Evolutionary conservation across 768 basidiomycete species (phyloP).

Genomic region (Mycena leptocephala): DNA sequence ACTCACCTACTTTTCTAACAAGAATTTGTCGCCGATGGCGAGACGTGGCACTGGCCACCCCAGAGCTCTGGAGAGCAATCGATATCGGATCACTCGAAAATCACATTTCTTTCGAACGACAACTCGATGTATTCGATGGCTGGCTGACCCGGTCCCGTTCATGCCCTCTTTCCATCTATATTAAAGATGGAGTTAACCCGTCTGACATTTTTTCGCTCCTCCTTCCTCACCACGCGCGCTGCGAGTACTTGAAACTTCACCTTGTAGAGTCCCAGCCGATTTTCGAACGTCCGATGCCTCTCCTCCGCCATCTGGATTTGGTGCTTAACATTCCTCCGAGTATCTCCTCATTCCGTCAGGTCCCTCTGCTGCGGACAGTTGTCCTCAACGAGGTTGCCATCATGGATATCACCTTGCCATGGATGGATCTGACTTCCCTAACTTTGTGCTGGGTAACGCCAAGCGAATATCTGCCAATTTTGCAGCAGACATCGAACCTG

Average conservation of each 20-base stretch:
- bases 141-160: neutral
- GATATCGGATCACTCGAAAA: neutral
- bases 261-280: neutral
- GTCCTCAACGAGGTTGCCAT: neutral
- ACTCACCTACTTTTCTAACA: neutral
- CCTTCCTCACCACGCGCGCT: neutral
- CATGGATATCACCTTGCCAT: neutral
- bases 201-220: neutral
- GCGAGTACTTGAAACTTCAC: neutral
- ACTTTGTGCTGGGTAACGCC: neutral
- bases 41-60: neutral
- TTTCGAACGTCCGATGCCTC: neutral
- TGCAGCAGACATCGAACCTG: neutral
- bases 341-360: neutral
- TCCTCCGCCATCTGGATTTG: neutral
- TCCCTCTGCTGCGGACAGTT: neutral
- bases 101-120: no score
- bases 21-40: neutral
- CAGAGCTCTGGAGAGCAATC: neutral
- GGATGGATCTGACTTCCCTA: neutral
- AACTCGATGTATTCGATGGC: neutral
- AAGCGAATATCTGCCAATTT: neutral
- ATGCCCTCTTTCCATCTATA: neutral
- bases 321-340: no score
- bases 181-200: neutral